A percentile compares a stretch with the other conserved stretches of the same genome.
Conservation (phyloP, 1,284 basidiomycete species). For the Apiotrichum siamense region DNA sequence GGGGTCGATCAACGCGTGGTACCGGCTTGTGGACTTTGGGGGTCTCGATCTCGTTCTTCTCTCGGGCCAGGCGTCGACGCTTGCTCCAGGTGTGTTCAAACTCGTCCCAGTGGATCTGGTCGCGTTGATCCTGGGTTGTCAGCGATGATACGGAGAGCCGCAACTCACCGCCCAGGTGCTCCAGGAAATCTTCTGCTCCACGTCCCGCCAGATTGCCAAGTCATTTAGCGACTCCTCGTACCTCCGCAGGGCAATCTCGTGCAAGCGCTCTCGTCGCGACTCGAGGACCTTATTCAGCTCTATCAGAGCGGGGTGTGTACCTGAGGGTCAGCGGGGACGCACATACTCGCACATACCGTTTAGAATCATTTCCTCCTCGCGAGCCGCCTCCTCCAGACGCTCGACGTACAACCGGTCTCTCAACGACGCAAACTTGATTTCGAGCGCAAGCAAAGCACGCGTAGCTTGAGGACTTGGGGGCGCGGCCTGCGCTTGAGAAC, state of each 20-base stretch:
- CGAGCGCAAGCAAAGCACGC: slow-evolving; percentile 52
- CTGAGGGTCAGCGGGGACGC: slow-evolving; percentile 23
- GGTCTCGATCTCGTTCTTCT: slow-evolving; percentile 52
- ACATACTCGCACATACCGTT: slow-evolving; percentile 42
- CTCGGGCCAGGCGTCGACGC: slow-evolving; percentile 50
- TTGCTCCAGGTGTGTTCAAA: slow-evolving; percentile 52
- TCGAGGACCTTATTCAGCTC: slow-evolving; percentile 47
- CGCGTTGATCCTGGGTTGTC: slow-evolving; percentile 37
- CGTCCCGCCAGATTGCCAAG: slow-evolving; percentile 45
- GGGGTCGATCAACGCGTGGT: slow-evolving; percentile 25
- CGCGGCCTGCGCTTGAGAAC: slow-evolving; percentile 28
- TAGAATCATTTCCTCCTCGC: slow-evolving; percentile 53
- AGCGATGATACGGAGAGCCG: neutral
- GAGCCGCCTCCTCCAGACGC: slow-evolving; percentile 52
- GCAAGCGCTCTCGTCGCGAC: slow-evolving; percentile 36
- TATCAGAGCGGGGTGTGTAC: slow-evolving; percentile 52
- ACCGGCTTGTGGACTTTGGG: slow-evolving; percentile 46
- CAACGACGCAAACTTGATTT: slow-evolving; percentile 54
- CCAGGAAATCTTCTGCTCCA: slow-evolving; percentile 48
- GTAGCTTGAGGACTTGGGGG: slow-evolving; percentile 49
- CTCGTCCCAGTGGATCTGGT: slow-evolving; percentile 48
- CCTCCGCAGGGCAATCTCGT: slow-evolving; percentile 40
- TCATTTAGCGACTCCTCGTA: slow-evolving; percentile 47
- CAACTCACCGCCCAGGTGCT: slow-evolving; percentile 50
- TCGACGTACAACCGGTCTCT: slow-evolving; percentile 55